Evolutionary conservation across 352 stramenopile species (phyloP).

Genomic region (Phytopythium litorale): DNA sequence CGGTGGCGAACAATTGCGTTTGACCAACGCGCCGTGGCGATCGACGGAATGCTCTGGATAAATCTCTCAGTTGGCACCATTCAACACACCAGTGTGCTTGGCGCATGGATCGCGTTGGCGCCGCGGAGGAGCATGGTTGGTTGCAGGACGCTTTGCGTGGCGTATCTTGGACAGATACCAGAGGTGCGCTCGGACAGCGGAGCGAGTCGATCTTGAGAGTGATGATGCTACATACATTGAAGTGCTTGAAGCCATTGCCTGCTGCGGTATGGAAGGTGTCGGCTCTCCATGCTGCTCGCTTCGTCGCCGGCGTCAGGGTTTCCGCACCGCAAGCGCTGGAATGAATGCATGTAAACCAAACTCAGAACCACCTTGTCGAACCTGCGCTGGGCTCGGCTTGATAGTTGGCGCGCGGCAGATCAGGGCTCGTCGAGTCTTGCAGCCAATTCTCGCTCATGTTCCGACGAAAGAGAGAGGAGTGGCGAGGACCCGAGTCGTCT

Average conservation of each 20-base stretch:
- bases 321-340: background rate
- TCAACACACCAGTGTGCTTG: background rate
- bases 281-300: background rate
- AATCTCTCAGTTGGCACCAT: background rate
- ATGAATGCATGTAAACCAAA: background rate
- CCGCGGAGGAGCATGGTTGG: background rate
- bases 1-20: background rate
- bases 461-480: background rate
- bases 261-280: background rate
- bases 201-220: no score
- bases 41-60: background rate
- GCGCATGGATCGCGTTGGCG: background rate
- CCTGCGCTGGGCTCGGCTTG: background rate
- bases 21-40: slow-evolving; percentile 1
- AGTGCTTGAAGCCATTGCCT: no score
- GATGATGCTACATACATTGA: no score
- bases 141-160: background rate
- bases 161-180: background rate
- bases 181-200: background rate
- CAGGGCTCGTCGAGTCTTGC: background rate
- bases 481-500: background rate
- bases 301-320: background rate
- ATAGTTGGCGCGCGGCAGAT: background rate
- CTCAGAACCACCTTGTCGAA: background rate
- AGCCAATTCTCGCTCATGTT: background rate